These are phyloP conservation scores for Emmonsiellopsis sp. DNA, from an alignment of 2,329 filamentous ascomycete species.

Conservation along the genomic window DNA sequence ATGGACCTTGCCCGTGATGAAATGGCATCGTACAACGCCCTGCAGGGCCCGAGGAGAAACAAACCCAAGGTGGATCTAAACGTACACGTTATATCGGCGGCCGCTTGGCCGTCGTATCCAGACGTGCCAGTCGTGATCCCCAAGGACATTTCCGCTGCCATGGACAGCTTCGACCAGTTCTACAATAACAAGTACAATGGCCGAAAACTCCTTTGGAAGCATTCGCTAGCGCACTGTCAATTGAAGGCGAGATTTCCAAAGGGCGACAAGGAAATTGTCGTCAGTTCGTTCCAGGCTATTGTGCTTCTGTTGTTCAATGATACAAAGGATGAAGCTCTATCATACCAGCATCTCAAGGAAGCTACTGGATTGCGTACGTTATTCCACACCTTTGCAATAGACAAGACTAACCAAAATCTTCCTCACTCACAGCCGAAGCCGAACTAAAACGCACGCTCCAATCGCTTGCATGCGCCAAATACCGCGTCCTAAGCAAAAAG, in stretches of 20 bases:
- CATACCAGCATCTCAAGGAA: conserved; percentile 65
- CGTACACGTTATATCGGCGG: conserved; percentile 82
- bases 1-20: conserved; percentile 89
- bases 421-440: conserved; percentile 43
- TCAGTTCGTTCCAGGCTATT: conserved; percentile 86
- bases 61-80: conserved; percentile 59
- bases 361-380: conserved; percentile 61
- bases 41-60: conserved; percentile 52
- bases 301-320: conserved; percentile 87
- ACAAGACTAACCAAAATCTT: too few species aligned
- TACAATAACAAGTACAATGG: conserved; percentile 88
- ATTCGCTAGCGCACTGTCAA: conserved; percentile 82
- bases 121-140: conserved; percentile 69
- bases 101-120: conserved; percentile 87
- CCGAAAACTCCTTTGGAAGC: conserved; percentile 81
- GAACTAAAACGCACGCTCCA: conserved; percentile 88
- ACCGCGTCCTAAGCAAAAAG: conserved; percentile 72
- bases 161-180: conserved; percentile 71
- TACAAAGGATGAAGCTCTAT: conserved; percentile 52
- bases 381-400: not conserved
- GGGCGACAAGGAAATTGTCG: conserved; percentile 76
- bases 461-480: conserved; percentile 84
- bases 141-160: conserved; percentile 61
- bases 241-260: conserved; percentile 71
- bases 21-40: conserved; percentile 74